A percentile compares a stretch with the other conserved stretches of the same genome.
These are phyloP conservation scores for Ilex paraguariensis DNA, from an alignment of 305 asterid species.

Conservation along the genomic window DNA sequence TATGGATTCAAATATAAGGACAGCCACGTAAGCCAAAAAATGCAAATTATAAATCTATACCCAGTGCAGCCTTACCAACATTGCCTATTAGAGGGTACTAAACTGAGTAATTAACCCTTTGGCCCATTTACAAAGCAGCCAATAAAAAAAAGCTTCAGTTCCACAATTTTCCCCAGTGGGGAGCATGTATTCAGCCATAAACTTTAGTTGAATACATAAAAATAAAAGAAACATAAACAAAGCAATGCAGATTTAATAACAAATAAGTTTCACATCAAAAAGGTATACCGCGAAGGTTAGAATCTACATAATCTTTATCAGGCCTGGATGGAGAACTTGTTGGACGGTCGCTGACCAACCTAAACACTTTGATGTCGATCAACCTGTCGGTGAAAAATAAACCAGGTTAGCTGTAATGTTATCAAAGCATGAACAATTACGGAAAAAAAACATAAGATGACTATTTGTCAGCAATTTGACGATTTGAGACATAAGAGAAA, in stretches of 20 bases:
- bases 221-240: slow-evolving; percentile 10
- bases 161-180: no score
- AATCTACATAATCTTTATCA: slow-evolving; percentile 78
- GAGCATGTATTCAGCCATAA: no score
- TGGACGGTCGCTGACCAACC: slow-evolving; percentile 74
- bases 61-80: no score
- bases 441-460: slow-evolving; percentile 2
- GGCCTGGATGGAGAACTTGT: slow-evolving; percentile 49
- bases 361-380: slow-evolving; percentile 81
- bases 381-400: slow-evolving; percentile 48
- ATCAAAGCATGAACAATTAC: slow-evolving; percentile 12
- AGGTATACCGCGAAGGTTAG: slow-evolving; percentile 68
- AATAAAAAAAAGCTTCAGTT: no score
- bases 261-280: slow-evolving; percentile 8
- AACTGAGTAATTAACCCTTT: no score
- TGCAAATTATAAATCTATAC: no score
- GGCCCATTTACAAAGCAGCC: no score
- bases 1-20: no score
- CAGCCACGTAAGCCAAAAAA: no score
- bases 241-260: not conserved
- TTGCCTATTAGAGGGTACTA: no score
- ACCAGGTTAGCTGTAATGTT: slow-evolving; percentile 23
- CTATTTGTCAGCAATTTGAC: slow-evolving; percentile 1
- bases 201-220: not conserved
- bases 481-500: no score